Percentiles rank a stretch among this genome's conserved stretches.
These are phyloP conservation scores for Raphidocelis subcapitata DNA, from an alignment of 139 green algal species.

Conservation along the genomic window DNA sequence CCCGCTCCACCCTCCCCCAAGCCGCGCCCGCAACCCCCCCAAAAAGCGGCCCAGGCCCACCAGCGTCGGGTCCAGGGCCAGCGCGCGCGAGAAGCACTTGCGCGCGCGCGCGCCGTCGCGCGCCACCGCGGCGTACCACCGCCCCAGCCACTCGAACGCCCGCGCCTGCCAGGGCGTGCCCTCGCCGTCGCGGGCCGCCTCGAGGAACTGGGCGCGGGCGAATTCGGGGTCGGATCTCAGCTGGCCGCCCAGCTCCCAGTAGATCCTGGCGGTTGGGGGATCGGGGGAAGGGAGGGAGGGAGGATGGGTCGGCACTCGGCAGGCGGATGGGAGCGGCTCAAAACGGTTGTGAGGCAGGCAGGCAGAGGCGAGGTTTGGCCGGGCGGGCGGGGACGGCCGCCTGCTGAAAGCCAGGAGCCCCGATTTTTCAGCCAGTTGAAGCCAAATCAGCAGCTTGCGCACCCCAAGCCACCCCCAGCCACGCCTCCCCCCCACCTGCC, in stretches of 20 bases:
- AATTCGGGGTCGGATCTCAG: slow-evolving; percentile 4
- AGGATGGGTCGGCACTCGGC: no score
- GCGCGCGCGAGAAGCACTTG: slow-evolving; percentile 67
- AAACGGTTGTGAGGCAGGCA: no score
- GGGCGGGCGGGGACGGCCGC: no score
- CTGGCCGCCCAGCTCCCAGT: slow-evolving; percentile 38
- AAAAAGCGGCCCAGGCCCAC: slow-evolving; percentile 27
- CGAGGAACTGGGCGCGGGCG: slow-evolving; percentile 38
- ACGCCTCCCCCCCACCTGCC: not conserved
- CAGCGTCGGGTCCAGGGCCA: slow-evolving; percentile 68
- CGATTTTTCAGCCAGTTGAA: no score
- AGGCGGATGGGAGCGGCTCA: no score
- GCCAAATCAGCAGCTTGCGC: no score
- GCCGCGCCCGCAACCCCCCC: not conserved
- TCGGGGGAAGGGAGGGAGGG: no score
- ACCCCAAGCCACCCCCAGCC: no score
- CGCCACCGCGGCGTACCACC: slow-evolving; percentile 55
- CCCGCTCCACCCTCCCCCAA: not conserved
- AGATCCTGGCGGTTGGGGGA: slow-evolving; percentile 9
- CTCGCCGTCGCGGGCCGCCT: slow-evolving; percentile 38
- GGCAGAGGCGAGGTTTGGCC: no score
- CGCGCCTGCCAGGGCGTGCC: slow-evolving; percentile 59
- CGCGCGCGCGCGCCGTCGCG: slow-evolving; percentile 43
- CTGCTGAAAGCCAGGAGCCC: no score
- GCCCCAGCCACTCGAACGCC: slow-evolving; percentile 66